Percentiles rank a stretch among this genome's conserved stretches.
phyloP scores from a whole-genome alignment of 257 asterid genomes.

The Asclepias syriaca region DNA sequence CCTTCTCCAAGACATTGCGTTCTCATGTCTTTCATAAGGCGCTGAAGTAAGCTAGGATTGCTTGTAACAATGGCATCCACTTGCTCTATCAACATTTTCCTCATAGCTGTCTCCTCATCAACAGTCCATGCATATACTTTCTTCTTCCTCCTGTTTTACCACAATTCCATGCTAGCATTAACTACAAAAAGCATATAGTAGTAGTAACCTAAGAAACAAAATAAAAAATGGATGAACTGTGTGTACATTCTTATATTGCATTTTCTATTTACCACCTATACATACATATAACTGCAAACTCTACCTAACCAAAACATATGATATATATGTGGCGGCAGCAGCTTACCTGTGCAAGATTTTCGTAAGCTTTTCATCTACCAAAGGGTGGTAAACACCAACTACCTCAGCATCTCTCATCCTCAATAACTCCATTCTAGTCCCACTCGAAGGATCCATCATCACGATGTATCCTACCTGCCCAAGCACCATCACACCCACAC shows the following conservation, averaged over 20 bases:
- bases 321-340: neutral
- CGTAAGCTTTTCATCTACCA: constrained; percentile 70
- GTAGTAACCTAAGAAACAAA: neutral
- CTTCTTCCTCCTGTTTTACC: constrained; percentile 61
- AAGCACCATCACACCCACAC: neutral
- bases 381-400: constrained; percentile 88
- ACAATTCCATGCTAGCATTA: neutral
- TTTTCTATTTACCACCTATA: neutral
- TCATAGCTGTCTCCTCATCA: constrained; percentile 69
- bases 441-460: constrained; percentile 65
- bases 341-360: constrained; percentile 69
- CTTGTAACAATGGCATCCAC: constrained; percentile 86
- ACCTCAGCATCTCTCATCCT: constrained; percentile 80
- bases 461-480: constrained; percentile 90
- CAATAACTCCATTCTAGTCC: constrained; percentile 52
- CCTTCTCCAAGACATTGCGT: constrained; percentile 66
- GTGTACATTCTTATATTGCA: neutral
- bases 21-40: constrained; percentile 56
- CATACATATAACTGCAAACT: neutral
- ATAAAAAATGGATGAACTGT: neutral
- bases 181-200: neutral
- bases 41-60: constrained; percentile 68
- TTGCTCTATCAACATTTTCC: constrained; percentile 53
- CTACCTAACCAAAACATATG: neutral
- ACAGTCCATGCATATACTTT: constrained; percentile 93